Percentiles rank a stretch among this genome's conserved stretches.
These are phyloP conservation scores for Cordia subcordata DNA, from an alignment of 257 asterid genomes.

Conservation along the genomic window DNA sequence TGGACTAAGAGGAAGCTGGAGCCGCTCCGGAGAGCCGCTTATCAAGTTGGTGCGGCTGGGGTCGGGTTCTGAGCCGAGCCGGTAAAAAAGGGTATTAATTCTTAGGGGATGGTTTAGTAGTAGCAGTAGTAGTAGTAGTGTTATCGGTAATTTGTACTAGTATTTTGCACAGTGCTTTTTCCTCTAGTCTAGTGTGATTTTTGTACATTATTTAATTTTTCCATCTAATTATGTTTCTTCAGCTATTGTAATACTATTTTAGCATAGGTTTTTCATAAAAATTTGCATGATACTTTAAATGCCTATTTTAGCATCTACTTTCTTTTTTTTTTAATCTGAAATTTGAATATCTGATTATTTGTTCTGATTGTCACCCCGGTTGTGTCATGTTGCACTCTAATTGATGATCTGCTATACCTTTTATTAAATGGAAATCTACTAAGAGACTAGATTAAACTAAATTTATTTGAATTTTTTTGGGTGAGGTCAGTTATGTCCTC, in stretches of 20 bases:
- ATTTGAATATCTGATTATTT: no score
- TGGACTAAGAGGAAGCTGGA: constrained; percentile 77
- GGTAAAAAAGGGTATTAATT: constrained; percentile 3
- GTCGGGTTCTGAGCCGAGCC: constrained; percentile 61
- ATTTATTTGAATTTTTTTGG: no score
- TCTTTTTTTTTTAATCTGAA: no score
- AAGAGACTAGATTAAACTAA: no score
- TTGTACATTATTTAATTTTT: neutral
- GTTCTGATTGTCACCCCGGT: no score
- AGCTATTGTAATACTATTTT: neutral
- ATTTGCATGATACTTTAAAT: no score
- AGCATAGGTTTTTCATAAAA: neutral
- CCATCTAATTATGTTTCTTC: neutral
- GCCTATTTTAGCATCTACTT: neutral
- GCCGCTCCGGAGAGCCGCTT: constrained; percentile 63
- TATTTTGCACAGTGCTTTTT: neutral
- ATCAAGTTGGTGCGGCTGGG: constrained; percentile 74
- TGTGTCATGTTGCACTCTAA: no score
- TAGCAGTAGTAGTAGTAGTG: no score
- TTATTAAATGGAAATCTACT: no score
- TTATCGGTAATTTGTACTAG: neutral
- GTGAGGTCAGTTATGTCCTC: no score
- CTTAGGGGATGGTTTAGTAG: no score
- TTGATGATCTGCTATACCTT: no score
- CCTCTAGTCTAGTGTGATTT: neutral